phyloP scores from a whole-genome alignment of 768 basidiomycete species.

The Sporobolomyces pararoseus region DNA sequence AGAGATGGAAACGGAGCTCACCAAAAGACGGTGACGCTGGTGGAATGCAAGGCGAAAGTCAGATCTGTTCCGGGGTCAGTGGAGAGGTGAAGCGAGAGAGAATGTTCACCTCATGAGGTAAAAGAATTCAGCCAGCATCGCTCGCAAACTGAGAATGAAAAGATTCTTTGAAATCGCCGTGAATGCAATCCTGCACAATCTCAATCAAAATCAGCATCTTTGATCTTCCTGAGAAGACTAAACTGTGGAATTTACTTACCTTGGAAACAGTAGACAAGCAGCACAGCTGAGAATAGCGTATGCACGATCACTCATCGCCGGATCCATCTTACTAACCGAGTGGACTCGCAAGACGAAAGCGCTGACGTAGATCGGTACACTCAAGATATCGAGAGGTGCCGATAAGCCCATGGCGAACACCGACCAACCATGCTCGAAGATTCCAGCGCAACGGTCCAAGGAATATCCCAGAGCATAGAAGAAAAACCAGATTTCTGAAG shows the following conservation, averaged over 20 bases:
- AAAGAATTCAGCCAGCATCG: constrained; percentile 86
- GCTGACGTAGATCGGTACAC: constrained; percentile 37
- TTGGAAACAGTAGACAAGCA: constrained; percentile 47
- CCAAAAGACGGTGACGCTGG: constrained; percentile 65
- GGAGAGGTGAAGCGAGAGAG: no score
- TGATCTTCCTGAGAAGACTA: no score
- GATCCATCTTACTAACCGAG: constrained; percentile 16
- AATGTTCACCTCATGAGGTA: constrained; percentile 41
- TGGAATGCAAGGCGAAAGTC: no score
- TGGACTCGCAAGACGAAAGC: constrained; percentile 32
- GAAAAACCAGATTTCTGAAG: constrained; percentile 37
- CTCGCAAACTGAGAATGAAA: constrained; percentile 58
- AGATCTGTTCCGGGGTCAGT: neutral
- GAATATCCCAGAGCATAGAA: constrained; percentile 42
- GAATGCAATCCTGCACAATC: constrained; percentile 72
- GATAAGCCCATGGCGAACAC: constrained; percentile 31
- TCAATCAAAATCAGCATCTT: no score
- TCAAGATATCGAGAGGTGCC: constrained; percentile 30
- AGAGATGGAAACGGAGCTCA: neutral
- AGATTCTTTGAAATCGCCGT: constrained; percentile 69
- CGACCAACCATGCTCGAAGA: constrained; percentile 38
- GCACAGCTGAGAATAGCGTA: constrained; percentile 37
- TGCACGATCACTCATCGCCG: constrained; percentile 22
- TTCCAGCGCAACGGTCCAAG: constrained; percentile 36
- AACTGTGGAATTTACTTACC: no score